A percentile compares a stretch with the other conserved stretches of the same genome.
Evolutionary conservation across 805 yeast genomes (phyloP).

Genomic region (Candida golubevii): DNA sequence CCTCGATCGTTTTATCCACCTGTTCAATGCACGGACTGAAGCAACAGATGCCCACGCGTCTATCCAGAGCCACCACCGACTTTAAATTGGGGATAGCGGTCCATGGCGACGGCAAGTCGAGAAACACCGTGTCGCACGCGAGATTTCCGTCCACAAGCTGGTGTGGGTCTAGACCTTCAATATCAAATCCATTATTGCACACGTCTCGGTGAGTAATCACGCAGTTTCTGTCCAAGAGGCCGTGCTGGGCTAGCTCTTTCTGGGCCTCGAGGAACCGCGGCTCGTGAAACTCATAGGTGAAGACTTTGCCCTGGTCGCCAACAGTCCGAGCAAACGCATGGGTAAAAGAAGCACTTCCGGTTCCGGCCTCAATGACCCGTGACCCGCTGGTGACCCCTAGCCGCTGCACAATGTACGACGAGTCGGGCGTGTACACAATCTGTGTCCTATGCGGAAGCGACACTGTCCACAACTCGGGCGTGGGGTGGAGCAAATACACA

Average conservation of each 20-base stretch:
- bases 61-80: slow-evolving; percentile 49
- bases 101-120: slow-evolving; percentile 98
- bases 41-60: slow-evolving; percentile 76
- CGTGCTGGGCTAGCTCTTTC: slow-evolving; percentile 71
- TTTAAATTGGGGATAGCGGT: slow-evolving; percentile 77
- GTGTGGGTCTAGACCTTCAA: slow-evolving; percentile 31
- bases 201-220: slow-evolving; percentile 86
- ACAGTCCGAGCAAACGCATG: slow-evolving; percentile 88
- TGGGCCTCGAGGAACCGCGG: slow-evolving; percentile 77
- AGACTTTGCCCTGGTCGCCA: slow-evolving; percentile 56
- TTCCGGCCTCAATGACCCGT: slow-evolving; percentile 91
- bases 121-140: slow-evolving; percentile 72
- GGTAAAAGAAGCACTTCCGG: slow-evolving; percentile 94
- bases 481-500: slow-evolving; percentile 82
- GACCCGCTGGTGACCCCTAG: slow-evolving; percentile 70
- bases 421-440: slow-evolving; percentile 94
- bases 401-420: slow-evolving; percentile 84
- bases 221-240: slow-evolving; percentile 48
- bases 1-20: slow-evolving; percentile 80
- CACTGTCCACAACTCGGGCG: slow-evolving; percentile 95
- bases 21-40: slow-evolving; percentile 98
- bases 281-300: slow-evolving; percentile 88
- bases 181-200: slow-evolving; percentile 77
- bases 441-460: slow-evolving; percentile 97
- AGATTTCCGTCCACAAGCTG: slow-evolving; percentile 26